Base-by-base conservation (phyloP, 163 green algal genomes). In the Prototheca wickerhamii region DNA sequence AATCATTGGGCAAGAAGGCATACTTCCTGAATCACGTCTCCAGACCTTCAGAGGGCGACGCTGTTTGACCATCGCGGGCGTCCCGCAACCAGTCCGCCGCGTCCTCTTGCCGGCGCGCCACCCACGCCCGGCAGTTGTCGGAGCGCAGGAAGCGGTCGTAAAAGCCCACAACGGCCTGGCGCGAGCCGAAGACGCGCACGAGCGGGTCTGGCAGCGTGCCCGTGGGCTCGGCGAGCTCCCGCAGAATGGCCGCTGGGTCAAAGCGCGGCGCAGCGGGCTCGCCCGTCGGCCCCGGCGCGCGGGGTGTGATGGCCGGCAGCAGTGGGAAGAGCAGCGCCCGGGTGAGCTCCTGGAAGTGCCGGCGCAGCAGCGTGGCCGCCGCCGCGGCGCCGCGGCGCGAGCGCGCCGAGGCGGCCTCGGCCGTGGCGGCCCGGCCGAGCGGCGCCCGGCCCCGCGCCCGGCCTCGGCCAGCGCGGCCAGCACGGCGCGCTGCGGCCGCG, bases 271-370 rank as follows among this genome's bases (percentile, higher is more conserved):
- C 42, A 18, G 15, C 42, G 42, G 42, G 15, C 15, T 18, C 42
- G 15, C 42, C 33, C 12, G 37, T 29, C 31, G 25, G 44, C n/a
- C 69, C 64, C 30, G 76, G 76, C 32, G 65, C 57, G 1, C 52
- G 8, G 33, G 79, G 79, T 18, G 67, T 67, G 25, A 85, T 65
- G 69, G 71, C 84, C 23, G 74, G 78, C 34, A 78, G 64, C 31
- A 82, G 79, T 44, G 55, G 70, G n/a, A 63, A 49, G 28, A 89
- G 72, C 50, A 89, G 61, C 4, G 79, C 83, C 2, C 34, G 44
- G 1, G 80, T 91, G 29, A 92, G 73, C 62, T 90, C 80, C 33
- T 74, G 50, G 70, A 92, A 92, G 69, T 90, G 82, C 4, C 76
- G 69, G 5, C 85, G 74, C 34, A 94, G 70, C n/a, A 74, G 58